These are phyloP conservation scores for Erigeron canadensis DNA, from an alignment of 129 eudicot species.

Conservation along the genomic window DNA sequence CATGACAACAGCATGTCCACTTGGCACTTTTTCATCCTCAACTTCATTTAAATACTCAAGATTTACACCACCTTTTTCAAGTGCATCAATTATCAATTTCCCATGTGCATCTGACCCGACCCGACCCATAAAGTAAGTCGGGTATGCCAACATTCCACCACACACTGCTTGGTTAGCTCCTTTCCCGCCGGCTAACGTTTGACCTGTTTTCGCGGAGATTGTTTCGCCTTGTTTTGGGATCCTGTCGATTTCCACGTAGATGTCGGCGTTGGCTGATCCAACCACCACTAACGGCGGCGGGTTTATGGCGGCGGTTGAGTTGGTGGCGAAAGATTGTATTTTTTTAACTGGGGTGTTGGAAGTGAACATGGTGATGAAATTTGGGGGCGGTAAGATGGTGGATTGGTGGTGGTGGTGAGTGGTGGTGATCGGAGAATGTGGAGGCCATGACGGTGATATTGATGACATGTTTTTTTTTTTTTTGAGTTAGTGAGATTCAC, in stretches of 20 bases:
- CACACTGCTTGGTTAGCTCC: slow-evolving; percentile 97
- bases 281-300: slow-evolving; percentile 70
- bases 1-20: slow-evolving; percentile 97
- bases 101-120: slow-evolving; percentile 86
- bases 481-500: too few relatives aligned
- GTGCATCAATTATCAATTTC: slow-evolving; percentile 57
- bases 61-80: slow-evolving; percentile 61
- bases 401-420: slow-evolving; percentile 7
- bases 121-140: slow-evolving; percentile 80
- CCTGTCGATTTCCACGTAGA: slow-evolving; percentile 80
- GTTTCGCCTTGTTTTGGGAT: slow-evolving; percentile 83
- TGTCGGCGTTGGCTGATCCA: slow-evolving; percentile 97
- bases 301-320: slow-evolving; percentile 35
- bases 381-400: slow-evolving; percentile 18
- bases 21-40: slow-evolving; percentile 52
- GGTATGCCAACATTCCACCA: slow-evolving; percentile 61
- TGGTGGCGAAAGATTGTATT: slow-evolving; percentile 32
- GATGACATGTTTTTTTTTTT: slow-evolving; percentile 39
- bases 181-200: slow-evolving; percentile 88
- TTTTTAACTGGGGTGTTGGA: slow-evolving; percentile 20
- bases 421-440: slow-evolving; percentile 25
- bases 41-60: slow-evolving; percentile 52
- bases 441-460: slow-evolving; percentile 47
- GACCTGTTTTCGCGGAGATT: slow-evolving; percentile 73
- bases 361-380: slow-evolving; percentile 14